Percentiles rank a stretch among this genome's conserved stretches.
These are phyloP conservation scores for Botrytis cinerea DNA, from an alignment of 2,329 filamentous ascomycete species.

Conservation along the genomic window DNA sequence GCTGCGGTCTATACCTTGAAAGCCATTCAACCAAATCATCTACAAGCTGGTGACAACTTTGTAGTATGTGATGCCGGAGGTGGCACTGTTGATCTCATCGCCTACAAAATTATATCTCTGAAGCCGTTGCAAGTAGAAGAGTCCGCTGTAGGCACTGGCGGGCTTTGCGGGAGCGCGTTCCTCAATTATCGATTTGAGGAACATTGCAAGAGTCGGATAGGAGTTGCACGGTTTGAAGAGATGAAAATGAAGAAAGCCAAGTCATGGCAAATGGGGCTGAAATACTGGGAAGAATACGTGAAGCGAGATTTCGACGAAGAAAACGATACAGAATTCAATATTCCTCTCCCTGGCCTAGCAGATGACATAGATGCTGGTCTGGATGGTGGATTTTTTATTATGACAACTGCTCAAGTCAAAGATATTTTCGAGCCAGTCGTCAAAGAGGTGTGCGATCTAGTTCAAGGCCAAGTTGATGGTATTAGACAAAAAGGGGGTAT, in stretches of 20 bases:
- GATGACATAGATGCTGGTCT: constrained; percentile 75
- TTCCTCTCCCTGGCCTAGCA: constrained; percentile 75
- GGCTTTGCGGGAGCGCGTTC: constrained; percentile 75
- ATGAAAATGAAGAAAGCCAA: constrained; percentile 78
- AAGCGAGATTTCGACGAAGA: constrained; percentile 83
- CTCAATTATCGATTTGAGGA: constrained; percentile 81
- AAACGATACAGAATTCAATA: constrained; percentile 74
- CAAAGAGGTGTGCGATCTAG: constrained; percentile 67
- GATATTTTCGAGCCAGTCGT: constrained; percentile 76
- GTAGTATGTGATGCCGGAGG: constrained; percentile 59
- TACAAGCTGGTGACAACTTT: constrained; percentile 65
- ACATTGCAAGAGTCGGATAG: constrained; percentile 68
- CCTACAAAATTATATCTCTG: constrained; percentile 76
- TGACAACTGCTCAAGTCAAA: constrained; percentile 69
- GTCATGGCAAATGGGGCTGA: constrained; percentile 77
- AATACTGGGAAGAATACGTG: constrained; percentile 82
- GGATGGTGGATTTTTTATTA: constrained; percentile 74
- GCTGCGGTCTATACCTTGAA: constrained; percentile 79
- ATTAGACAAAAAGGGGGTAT: constrained; percentile 62
- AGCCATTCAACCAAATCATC: constrained; percentile 73
- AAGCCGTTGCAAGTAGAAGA: constrained; percentile 74
- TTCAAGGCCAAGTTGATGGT: constrained; percentile 65
- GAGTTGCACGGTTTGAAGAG: constrained; percentile 65
- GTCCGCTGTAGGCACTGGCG: constrained; percentile 76
- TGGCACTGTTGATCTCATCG: constrained; percentile 72